Base-by-base conservation (phyloP, 345 rosid genomes). In the Gossypium raimondii region DNA sequence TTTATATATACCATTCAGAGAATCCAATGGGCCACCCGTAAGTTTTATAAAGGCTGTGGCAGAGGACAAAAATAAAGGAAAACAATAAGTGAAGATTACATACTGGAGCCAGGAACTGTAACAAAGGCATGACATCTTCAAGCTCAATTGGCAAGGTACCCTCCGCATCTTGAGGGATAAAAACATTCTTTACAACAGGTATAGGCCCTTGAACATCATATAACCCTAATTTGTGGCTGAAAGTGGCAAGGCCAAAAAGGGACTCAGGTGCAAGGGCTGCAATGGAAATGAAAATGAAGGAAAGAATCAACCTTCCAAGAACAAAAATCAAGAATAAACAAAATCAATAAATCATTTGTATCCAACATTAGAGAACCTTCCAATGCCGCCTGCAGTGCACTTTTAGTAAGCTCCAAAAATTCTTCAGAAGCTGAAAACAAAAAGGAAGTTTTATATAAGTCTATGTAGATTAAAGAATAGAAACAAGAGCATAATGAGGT, bases 181-280 rank as follows among this genome's bases (percentile, higher is more conserved):
- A 93, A 47, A 89, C 89, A 81, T 93, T 95, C 85, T 93, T 95
- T 70, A 91, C 89, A 70, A 95, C 88, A 55, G 97, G 91, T 78
- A 95, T 80, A 82, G 97, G 97, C 57, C 99, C 98, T 85, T 95
- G 99, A 82, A 95, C 93, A 86, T 95, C 97, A 84, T 91, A 95
- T 68, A 95, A 76, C 24, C 99, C 98, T 25, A 95, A 81, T 82
- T 91, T 95, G 86, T 93, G 98, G 83, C 98, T 88, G 77, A 93
- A 95, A 14, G 99, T 95, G 75, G 87, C 92, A 73, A 95, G 93
- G 38, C 99, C 99, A 73, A 95, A 95, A 68, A 95, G 83, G 70
- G 97, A 79, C 77, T 94, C 98, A 25, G 97, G 91, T 5, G 84
- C 84, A 73, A 95, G 91, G 76, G 99, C 99, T 93, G 85, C 81